phyloP scores from a whole-genome alignment of 2,329 filamentous ascomycete species.

The Aspergillus eucalypticola region DNA sequence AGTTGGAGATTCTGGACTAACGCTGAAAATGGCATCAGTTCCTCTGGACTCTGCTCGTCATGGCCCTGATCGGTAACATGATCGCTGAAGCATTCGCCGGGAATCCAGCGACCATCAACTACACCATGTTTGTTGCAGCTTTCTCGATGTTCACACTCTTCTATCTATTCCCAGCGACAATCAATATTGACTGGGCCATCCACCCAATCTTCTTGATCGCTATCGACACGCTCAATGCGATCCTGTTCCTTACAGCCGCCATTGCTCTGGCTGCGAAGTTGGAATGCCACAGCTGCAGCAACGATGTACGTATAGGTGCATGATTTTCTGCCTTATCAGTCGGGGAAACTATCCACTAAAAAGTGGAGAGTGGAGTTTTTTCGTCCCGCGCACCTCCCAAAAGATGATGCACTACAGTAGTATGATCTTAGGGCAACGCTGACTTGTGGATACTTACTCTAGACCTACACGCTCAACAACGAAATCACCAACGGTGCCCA shows the following conservation, averaged over 20 bases:
- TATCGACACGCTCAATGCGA: conserved; percentile 49
- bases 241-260: conserved; percentile 52
- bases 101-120: conserved; percentile 60
- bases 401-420: neutral
- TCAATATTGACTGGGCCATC: conserved; percentile 41
- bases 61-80: conserved; percentile 64
- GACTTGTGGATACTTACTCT: conserved; percentile 7
- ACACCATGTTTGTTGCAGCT: conserved; percentile 50
- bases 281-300: conserved; percentile 47
- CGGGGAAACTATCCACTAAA: neutral
- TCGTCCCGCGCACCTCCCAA: neutral
- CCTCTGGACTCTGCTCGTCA: conserved; percentile 60
- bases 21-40: conserved; percentile 47
- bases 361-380: neutral
- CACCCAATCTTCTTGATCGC: conserved; percentile 47
- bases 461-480: conserved; percentile 46
- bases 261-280: conserved; percentile 52
- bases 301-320: conserved; percentile 40
- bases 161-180: conserved; percentile 49
- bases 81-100: conserved; percentile 55
- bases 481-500: conserved; percentile 47
- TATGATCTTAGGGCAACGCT: neutral
- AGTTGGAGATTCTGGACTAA: neutral
- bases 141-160: conserved; percentile 52
- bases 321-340: neutral